Conservation (phyloP, 2,329 filamentous ascomycete genomes). For the Domatiomyces globalis region DNA sequence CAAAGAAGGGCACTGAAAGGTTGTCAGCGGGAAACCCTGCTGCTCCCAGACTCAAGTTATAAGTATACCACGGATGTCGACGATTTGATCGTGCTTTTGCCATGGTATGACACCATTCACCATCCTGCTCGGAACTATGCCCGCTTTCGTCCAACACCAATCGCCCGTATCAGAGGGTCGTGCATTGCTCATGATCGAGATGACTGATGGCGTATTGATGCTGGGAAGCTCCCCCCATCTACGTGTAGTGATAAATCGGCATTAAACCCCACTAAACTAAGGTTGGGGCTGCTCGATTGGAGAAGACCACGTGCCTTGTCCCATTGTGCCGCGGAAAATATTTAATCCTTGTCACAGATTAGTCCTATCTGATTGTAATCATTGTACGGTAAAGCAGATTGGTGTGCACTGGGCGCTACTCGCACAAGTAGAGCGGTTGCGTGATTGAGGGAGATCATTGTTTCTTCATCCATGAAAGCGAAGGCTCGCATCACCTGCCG, state of each 20-base stretch:
- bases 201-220: not conserved
- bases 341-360: not conserved
- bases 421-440: not conserved
- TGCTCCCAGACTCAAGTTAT: not conserved
- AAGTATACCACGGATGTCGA: not conserved
- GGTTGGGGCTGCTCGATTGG: not conserved
- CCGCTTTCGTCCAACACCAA: not conserved
- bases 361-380: not conserved
- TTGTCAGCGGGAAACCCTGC: not conserved
- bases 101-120: not conserved
- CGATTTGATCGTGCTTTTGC: not conserved
- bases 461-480: not conserved
- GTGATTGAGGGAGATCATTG: not conserved
- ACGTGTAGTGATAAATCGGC: no score
- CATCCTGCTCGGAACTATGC: not conserved
- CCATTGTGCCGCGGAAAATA: not conserved
- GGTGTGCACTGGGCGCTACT: no score
- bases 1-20: not conserved
- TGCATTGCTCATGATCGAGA: not conserved
- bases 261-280: not conserved
- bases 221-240: no score
- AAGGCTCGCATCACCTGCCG: not conserved
- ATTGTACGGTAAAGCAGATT: no score
- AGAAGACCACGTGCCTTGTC: not conserved
- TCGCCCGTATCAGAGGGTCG: not conserved